Base-by-base conservation (phyloP, 306 rosid species). In the Mimosa pudica region DNA sequence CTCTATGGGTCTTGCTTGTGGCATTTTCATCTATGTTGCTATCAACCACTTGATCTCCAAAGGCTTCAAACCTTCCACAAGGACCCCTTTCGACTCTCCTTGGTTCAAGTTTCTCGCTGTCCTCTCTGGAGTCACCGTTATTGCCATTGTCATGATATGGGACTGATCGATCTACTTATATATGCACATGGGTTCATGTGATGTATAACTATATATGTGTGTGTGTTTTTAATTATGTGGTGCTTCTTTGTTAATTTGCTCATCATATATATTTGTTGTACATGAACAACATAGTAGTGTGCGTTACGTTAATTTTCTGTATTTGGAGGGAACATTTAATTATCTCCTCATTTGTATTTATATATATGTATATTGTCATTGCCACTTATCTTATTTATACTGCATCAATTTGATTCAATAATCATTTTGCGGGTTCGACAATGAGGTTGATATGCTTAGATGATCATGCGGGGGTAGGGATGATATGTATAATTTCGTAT, bases 71-170 rank as follows among this genome's bases (percentile, higher is more conserved):
- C 90, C 93, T 0, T 87, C 83, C 18, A 38, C 47, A 14, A 12
- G 46, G 14, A 81, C 30, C n/a, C 77, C 62, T 44, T 88, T 82
- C 35, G 89, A 89, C 52, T 81, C 87, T 63, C 91, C 93, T 1
- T 70, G 86, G 87, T 91, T 68, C 78, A 88, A 80, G 89, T 90
- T 93, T 76, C 83, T 89, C 3, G 89, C 94, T 71, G 97, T 89
- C 69, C 85, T 93, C 81, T 69, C 71, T 42, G 98, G 98, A 24
- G 92, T 91, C 4, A 89, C 82, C 41, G 90, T 91, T 18, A 86
- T 93, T 0, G 87, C 97, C 0, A 77, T 91, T 51, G 98, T 87
- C 73, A 91, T 91, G 97, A 93, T 89, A 11, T 89, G 97, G 97
- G 97, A 89, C 72, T 78, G 30, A 78, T 1, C 0, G 4, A 5